Evolutionary conservation across 148 eudicot species (phyloP), one percentile per base, ranked within the genome.

Genomic region (Nepenthes gracilis): DNA sequence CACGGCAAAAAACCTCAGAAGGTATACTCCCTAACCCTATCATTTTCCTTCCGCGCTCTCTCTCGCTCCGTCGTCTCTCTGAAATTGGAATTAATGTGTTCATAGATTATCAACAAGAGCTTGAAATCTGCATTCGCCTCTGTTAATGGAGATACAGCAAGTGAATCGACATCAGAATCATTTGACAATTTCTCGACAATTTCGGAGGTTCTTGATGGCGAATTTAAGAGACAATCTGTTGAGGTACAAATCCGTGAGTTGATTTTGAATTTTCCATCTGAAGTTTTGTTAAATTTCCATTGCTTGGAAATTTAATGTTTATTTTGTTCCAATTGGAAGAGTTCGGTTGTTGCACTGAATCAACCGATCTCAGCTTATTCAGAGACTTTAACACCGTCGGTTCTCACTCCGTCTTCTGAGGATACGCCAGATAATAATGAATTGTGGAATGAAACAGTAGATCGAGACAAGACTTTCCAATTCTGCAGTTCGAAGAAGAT

Each of bases 91-190:
- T 40, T 47, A 9, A 32, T 0, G 12, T 54, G 23, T 14, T 35
- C 58, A 10, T 47, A 79, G 83, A 32, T 61, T n/a, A 52, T 58
- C 14, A 79, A 75, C 67, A 81, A 73, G 72, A 77, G 54, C 58
- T 69, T 85, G 79, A 69, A 75, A 56, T 65, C 73, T 14, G 84
- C 33, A 36, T 77, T 75, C 50, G 35, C 72, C 4, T 74, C 74
- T 6, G 68, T 59, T 65, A 54, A 73, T 5, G 86, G 73, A 62
- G 85, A 79, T 14, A 63, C 50, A 5, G 36, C 63, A 11, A 13
- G 64, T 3, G 78, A 81, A 58, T 67, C 73, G 6, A 64, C 65
- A 12, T 50, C 55, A 43, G 73, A 73, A 12, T 55, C 69, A 45
- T 43, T 53, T 63, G 67, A 60, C 48, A 47, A 63, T 36, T 40